Base-by-base conservation (phyloP, 1,284 basidiomycete species). In the Sporisorium graminicola region DNA sequence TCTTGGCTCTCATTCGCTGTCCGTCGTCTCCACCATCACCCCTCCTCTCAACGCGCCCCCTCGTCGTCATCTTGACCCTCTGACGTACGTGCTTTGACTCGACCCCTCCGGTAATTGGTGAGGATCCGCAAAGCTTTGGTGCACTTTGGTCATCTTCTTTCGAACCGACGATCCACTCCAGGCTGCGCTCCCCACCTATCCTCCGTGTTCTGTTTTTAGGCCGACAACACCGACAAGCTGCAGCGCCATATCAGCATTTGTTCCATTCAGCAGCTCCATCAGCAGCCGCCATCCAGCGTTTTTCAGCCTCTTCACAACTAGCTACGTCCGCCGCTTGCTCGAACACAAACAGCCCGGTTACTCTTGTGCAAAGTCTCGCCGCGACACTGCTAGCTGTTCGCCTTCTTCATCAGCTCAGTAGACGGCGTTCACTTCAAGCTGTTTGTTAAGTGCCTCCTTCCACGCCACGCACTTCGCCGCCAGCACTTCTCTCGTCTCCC, bases 401-500 rank as follows among this genome's bases (percentile, higher is more conserved):
- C n/a, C 3, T 37, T 37, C 3, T 14, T 40, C 12, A n/a, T 5
- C n/a, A 40, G 5, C 37, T n/a, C 16, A 40, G 37, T 40, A 14
- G 37, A 40, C 37, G 37, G 37, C 37, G 3, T 40, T 40, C 12
- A 26, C 37, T 35, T 52, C 29, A 7, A 31, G 18, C 31, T 7
- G 13, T 46, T 55, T 56, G 56, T 47, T 22, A 37, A 52, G 44
- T 44, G 33, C 13, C 53, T 49, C 29, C 20, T 49, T 12, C 24
- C n/a, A 22, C 51, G 29, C 31, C 26, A 57, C 61, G 59, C 61
- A 51, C 42, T 42, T 50, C 12, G 9, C 52, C 43, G 57, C 57
- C 67, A 64, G 61, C 67, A 47, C 67, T 64, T 27, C 53, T 43
- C 22, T 22, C 12, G 57, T 44, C 52, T 31, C 40, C 61, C 31